Evolutionary conservation across 768 basidiomycete genomes (phyloP).

Genomic region (Scleroderma citrinum): DNA sequence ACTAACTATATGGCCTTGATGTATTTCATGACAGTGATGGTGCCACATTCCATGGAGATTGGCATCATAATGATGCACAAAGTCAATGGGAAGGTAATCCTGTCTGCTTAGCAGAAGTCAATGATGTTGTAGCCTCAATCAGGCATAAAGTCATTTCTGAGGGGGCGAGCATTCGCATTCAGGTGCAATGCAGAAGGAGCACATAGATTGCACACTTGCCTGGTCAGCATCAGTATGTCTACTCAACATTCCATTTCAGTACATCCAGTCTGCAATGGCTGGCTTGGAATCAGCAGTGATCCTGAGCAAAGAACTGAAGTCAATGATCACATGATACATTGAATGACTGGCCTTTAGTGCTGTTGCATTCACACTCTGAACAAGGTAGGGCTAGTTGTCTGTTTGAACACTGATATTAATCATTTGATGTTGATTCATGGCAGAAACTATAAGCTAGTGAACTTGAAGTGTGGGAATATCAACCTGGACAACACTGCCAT

Average conservation of each 20-base stretch:
- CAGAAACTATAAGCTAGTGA: conserved; percentile 29
- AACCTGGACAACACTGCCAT: neutral
- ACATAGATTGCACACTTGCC: neutral
- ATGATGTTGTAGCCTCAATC: conserved; percentile 18
- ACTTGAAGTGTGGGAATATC: conserved; percentile 19
- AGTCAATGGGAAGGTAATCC: conserved; percentile 25
- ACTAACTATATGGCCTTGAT: neutral
- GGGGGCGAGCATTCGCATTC: conserved; percentile 24
- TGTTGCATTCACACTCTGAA: neutral
- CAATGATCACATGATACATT: neutral
- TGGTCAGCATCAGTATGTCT: neutral
- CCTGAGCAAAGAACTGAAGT: neutral
- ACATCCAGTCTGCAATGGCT: neutral
- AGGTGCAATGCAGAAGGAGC: conserved; percentile 12
- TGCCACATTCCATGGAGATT: conserved; percentile 22
- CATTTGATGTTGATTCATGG: neutral
- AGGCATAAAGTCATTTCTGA: conserved; percentile 17
- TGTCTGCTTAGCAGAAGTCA: conserved; percentile 18
- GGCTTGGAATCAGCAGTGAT: no score
- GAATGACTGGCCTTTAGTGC: neutral
- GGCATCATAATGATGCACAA: conserved; percentile 17
- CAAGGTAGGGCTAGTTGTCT: neutral
- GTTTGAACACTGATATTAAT: no score
- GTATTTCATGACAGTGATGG: conserved; percentile 8
- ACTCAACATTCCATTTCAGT: neutral